Base-by-base conservation (phyloP, 2,329 filamentous ascomycete species). In the Talaromyces piceae region DNA sequence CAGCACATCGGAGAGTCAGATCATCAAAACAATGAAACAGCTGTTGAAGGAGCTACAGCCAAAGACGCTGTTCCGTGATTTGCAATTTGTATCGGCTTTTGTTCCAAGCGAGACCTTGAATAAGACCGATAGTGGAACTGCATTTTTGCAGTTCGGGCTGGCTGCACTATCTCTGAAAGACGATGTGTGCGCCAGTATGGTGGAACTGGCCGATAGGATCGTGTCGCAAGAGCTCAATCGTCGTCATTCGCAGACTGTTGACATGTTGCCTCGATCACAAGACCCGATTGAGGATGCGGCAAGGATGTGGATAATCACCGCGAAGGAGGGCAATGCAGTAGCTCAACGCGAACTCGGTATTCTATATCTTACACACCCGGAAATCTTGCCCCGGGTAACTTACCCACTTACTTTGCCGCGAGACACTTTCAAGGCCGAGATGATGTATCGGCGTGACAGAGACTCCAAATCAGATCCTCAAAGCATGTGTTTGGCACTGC, bases 281-380 rank as follows among this genome's bases (percentile, higher is more conserved):
- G 58, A 66, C 56, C 61, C 62, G 23, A 65, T 83, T 51, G 79
- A 83, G 44, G 89, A 96, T 64, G 91, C 90, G 0, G 91, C 87
- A 2, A 82, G 80, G 58, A 93, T 97, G 83, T 89, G 88, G 77
- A 86, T 88, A 56, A 93, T 96, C 64, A 91, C 91, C 1, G 93
- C 93, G 13, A 93, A 91, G 66, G 93, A 98, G 70, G 91, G 91
- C 33, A 83, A 91, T 54, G 79, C 90, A 0, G 87, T 88, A 11
- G 91, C 91, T 4, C 91, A 97, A 72, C 84, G 93, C 47, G 93
- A 98, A 70, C 79, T 98, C 13, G 93, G 88, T 1, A 87, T 95
- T 56, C 86, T 97, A 61, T 97, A 96, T 66, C 80, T 98, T 33
- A 93, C 89, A 0, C 87, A 95, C 59, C 91, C 93, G 0, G 89